These are phyloP conservation scores for Keithomyces neogunnii DNA, from an alignment of 2,329 filamentous ascomycete species.

Conservation along the genomic window DNA sequence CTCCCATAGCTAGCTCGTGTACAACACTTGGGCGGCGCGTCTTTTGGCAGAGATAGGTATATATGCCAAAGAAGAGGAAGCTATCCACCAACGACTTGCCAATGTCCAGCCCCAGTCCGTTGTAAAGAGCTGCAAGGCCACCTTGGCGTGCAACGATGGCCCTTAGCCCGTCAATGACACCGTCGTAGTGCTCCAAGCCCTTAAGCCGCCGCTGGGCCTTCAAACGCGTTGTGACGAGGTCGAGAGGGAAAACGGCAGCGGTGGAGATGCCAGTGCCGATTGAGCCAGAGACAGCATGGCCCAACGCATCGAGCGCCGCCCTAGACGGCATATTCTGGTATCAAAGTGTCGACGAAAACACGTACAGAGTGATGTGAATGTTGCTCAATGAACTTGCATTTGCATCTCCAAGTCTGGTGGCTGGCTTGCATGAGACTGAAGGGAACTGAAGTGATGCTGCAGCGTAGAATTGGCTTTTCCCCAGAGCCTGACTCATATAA, in stretches of 20 bases:
- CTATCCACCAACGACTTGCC: conserved; percentile 64
- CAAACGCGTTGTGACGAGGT: conserved; percentile 71
- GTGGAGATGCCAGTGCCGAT: conserved; percentile 73
- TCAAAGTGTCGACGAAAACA: no score
- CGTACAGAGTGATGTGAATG: no score
- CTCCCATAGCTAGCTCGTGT: conserved; percentile 68
- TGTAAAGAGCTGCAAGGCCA: conserved; percentile 62
- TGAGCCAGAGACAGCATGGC: conserved; percentile 75
- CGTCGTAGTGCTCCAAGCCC: conserved; percentile 45
- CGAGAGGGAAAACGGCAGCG: conserved; percentile 70
- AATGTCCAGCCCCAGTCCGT: conserved; percentile 54
- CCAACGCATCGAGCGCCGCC: conserved; percentile 58
- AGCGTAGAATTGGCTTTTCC: no score
- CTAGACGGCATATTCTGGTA: conserved; percentile 19
- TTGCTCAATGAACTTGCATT: no score
- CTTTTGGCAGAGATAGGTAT: conserved; percentile 44
- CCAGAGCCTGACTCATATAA: no score
- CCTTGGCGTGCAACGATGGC: conserved; percentile 67
- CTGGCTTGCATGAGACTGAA: no score
- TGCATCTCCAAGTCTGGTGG: no score
- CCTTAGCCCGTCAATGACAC: conserved; percentile 58
- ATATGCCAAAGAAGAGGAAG: conserved; percentile 81
- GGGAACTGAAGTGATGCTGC: no score
- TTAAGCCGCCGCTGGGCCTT: conserved; percentile 63
- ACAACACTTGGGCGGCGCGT: conserved; percentile 45